Evolutionary conservation across 1,139 yeast genomes (phyloP).

Genomic region (Taiozyma sp.): DNA sequence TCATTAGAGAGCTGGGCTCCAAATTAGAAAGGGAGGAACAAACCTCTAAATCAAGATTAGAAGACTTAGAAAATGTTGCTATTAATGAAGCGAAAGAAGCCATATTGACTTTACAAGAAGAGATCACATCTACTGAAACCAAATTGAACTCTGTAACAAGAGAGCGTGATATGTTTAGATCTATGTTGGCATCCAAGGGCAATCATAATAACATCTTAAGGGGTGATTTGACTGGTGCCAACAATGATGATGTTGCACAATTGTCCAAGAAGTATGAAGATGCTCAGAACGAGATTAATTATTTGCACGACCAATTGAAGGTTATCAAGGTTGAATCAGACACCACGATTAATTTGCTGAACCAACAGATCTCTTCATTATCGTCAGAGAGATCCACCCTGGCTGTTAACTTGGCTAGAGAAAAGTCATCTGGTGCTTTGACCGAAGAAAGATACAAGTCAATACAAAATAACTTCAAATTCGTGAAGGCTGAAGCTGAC

Average conservation of each 20-base stretch:
- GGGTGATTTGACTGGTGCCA: constrained; percentile 19
- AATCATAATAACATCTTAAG: constrained; percentile 11
- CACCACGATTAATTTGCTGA: constrained; percentile 34
- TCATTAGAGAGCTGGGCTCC: constrained; percentile 64
- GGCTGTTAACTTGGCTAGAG: constrained; percentile 39
- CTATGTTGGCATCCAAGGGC: constrained; percentile 29
- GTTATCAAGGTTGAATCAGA: constrained; percentile 37
- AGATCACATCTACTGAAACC: constrained; percentile 44
- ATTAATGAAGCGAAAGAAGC: constrained; percentile 75
- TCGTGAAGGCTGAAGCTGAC: constrained; percentile 38
- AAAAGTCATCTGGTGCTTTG: constrained; percentile 40
- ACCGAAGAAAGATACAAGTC: constrained; percentile 39
- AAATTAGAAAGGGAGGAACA: constrained; percentile 55
- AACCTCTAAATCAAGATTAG: constrained; percentile 36
- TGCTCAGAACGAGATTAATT: constrained; percentile 26
- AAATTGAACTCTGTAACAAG: constrained; percentile 48
- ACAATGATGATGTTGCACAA: constrained; percentile 26
- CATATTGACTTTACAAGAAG: constrained; percentile 59
- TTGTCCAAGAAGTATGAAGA: constrained; percentile 29
- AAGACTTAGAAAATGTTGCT: constrained; percentile 50
- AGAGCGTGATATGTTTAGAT: constrained; percentile 63
- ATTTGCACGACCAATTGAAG: constrained; percentile 30
- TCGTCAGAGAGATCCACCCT: constrained; percentile 46
- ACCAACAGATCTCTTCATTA: constrained; percentile 32
- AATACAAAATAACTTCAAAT: constrained; percentile 31